Base-by-base conservation (phyloP, 2,329 filamentous ascomycete genomes). In the Xylariaceae sp. region DNA sequence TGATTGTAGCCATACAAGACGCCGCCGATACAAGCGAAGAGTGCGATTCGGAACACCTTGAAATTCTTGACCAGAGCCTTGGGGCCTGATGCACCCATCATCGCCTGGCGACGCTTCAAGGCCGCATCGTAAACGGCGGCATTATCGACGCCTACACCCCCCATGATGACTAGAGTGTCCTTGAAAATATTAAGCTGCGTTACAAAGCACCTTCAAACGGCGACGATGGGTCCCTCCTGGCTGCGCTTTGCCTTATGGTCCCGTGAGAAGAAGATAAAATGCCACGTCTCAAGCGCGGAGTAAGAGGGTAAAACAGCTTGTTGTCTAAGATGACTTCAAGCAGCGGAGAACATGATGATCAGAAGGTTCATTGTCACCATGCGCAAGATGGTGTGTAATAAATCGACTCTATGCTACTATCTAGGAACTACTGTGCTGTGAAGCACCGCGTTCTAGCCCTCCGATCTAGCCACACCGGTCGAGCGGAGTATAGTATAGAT, bases 1-100 rank as follows among this genome's bases (percentile, higher is more conserved):
- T 91, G 87, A 68, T 92, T 91, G 74, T 91, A 92, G 17, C 89
- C 87, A 70, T 90, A 85, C 1, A 86, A 73, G 2, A 86, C 75
- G 49, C 85, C 84, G 17, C 85, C 85, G 37, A 87, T 83, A 58
- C 84, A 87, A 6, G 85, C 84, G 68, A 87, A 87, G 37, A 81
- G 74, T 1, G 84, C 83, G 56, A 87, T 80, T n/a, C 79, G 75
- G 62, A 85, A 84, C 14, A 87, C 84, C 39, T 80, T 82, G 66
- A 80, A 80, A 66, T 87, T 87, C 71, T 84, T 86, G 12, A 86
- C 68, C 39, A 87, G 53, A 21, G 76, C 77, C 49, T 65, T 65
- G n/a, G 75, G 76, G 6, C 78, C 78, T 47, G 73, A 75, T 0
- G 71, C 69, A 28, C 76, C 76, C 72, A 76, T 78, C 59, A 80